Evolutionary conservation across 148 eudicot genomes (phyloP), one percentile per base, ranked within the genome.

Genomic region (Spergularia bocconei): DNA sequence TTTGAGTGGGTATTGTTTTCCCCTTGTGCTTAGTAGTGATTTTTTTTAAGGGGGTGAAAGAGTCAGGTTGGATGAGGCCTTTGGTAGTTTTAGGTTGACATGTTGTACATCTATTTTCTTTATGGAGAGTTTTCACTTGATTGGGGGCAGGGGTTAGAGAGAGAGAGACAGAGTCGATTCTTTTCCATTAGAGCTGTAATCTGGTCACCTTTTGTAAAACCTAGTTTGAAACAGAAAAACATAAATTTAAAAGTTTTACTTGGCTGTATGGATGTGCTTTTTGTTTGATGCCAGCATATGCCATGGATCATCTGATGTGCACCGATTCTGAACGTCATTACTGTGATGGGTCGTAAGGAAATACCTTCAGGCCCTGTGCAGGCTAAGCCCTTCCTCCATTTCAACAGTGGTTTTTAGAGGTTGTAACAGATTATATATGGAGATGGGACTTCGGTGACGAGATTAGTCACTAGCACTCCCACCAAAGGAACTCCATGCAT

Each of bases 171-270:
- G 59, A 23, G 61, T 47, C 62, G n/a, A 79, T 73, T 66, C 67
- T 78, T 68, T 69, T 74, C 47, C 63, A 57, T 38, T 57, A 63
- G 59, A 63, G 71, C 8, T 61, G 74, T 79, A 79, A 75, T 39
- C 33, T 73, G 41, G 73, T 14, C 17, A 50, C 41, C 59, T 25
- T 64, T n/a, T 79, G 82, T 79, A 74, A 41, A 68, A 68, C 56
- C 64, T 79, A 74, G 65, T 54, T 60, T 79, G 82, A 38, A 29
- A 58, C 56, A 20, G 57, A 21, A 25, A 63, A 50, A 16, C 63
- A 70, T 67, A 33, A 52, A 63, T 47, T 70, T 55, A 51, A 63
- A 63, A 69, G 75, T 54, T 54, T 69, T 54, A 55, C 23, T 70
- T 74, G 61, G 75, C 54, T 58, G 62, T 67, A 60, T 17, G 5